These are phyloP conservation scores for Penicillium sp. DNA, from an alignment of 2,329 filamentous ascomycete species.

Conservation along the genomic window DNA sequence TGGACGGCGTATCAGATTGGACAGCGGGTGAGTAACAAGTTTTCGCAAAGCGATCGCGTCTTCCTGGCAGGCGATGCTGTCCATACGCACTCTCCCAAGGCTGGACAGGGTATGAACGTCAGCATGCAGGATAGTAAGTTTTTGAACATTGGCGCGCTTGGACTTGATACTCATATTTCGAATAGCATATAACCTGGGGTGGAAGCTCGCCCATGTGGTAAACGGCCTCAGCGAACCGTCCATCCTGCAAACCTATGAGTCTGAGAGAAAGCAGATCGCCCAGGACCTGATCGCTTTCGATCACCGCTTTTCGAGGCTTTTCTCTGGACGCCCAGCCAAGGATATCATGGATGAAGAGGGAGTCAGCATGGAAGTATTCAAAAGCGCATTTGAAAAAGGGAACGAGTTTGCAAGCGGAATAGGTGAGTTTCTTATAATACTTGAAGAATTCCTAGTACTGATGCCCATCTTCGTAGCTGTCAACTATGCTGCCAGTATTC, in stretches of 20 bases:
- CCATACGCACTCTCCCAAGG: slow-evolving; percentile 45
- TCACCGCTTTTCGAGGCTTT: slow-evolving; percentile 56
- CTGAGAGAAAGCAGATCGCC: slow-evolving; percentile 58
- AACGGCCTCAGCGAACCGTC: slow-evolving; percentile 40
- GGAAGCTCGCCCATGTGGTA: slow-evolving; percentile 54
- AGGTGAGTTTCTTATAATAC: slow-evolving; percentile 24
- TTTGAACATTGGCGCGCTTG: too few relatives aligned
- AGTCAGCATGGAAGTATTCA: slow-evolving; percentile 62
- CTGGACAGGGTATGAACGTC: slow-evolving; percentile 67
- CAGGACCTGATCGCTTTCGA: slow-evolving; percentile 65
- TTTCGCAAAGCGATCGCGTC: slow-evolving; percentile 56
- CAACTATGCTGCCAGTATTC: slow-evolving; percentile 55
- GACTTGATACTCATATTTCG: not conserved
- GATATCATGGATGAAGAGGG: slow-evolving; percentile 60
- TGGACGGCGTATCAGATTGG: slow-evolving; percentile 68
- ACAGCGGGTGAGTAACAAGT: slow-evolving; percentile 60
- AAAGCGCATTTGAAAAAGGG: slow-evolving; percentile 58
- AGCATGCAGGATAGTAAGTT: slow-evolving; percentile 60
- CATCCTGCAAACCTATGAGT: slow-evolving; percentile 53
- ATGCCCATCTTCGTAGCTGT: slow-evolving; percentile 39
- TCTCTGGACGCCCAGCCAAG: slow-evolving; percentile 57
- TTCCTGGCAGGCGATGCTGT: slow-evolving; percentile 70
- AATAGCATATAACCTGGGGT: slow-evolving; percentile 54
- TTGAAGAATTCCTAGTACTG: not conserved
- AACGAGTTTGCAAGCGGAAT: slow-evolving; percentile 59